A percentile compares a stretch with the other conserved stretches of the same genome.
Conservation (phyloP, 2,329 filamentous ascomycete genomes). For the Talaromyces sp. region DNA sequence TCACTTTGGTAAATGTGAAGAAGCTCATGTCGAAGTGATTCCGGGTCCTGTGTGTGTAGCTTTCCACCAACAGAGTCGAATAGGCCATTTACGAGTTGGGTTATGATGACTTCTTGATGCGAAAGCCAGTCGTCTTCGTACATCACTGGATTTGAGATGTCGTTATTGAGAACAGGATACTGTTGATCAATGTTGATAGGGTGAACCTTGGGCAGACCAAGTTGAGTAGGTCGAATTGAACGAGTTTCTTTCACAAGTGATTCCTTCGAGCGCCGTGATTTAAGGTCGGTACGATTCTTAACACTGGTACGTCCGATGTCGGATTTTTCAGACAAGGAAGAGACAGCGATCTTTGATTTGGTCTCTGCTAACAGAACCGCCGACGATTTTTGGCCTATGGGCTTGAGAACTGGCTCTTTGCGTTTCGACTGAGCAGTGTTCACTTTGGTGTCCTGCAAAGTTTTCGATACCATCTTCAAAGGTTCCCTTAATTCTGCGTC, state of each 20-base stretch:
- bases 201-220: constrained; percentile 32
- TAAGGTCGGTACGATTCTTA: not conserved
- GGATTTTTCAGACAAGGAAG: not conserved
- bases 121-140: constrained; percentile 63
- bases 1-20: constrained; percentile 54
- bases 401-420: not conserved
- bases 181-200: constrained; percentile 28
- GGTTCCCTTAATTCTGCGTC: constrained; percentile 26
- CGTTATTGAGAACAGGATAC: constrained; percentile 54
- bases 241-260: constrained; percentile 17
- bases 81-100: constrained; percentile 58
- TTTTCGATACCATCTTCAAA: constrained; percentile 23
- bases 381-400: constrained; percentile 6
- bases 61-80: constrained; percentile 41
- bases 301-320: not conserved
- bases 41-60: constrained; percentile 24
- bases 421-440: not conserved
- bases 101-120: constrained; percentile 60
- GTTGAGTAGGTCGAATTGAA: constrained; percentile 25
- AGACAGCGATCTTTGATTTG: not conserved
- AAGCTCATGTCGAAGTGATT: constrained; percentile 46
- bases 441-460: constrained; percentile 16
- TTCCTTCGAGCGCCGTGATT: not conserved
- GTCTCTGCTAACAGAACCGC: not conserved
- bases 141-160: constrained; percentile 55